These are phyloP conservation scores for Geum urbanum DNA, from an alignment of 306 rosid genomes.

Conservation along the genomic window DNA sequence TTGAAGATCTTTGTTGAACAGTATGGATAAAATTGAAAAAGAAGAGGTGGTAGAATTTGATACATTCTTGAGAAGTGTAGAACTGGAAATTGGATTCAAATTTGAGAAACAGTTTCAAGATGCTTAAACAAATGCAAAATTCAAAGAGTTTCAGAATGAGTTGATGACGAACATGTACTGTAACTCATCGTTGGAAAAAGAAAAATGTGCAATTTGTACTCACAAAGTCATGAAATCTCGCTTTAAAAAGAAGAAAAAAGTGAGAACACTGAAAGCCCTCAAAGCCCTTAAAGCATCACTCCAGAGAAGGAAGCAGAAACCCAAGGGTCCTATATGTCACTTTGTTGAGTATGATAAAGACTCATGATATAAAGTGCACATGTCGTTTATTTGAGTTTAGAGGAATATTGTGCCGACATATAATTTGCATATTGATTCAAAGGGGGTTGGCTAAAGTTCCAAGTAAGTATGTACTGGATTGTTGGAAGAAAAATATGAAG, in stretches of 20 bases:
- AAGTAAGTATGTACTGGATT: too few species aligned
- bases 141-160: not conserved
- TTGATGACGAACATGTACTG: not conserved
- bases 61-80: not conserved
- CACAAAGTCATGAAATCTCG: not conserved
- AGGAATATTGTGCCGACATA: not conserved
- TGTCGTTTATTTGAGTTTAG: not conserved
- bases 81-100: not conserved
- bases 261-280: too few species aligned
- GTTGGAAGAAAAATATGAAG: too few species aligned
- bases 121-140: not conserved
- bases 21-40: not conserved
- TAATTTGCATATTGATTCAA: too few species aligned
- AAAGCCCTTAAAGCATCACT: not conserved
- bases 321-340: not conserved
- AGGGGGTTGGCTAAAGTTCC: too few species aligned
- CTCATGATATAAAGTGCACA: not conserved
- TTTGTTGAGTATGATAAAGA: not conserved
- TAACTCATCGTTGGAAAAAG: not conserved
- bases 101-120: not conserved
- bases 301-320: not conserved
- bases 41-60: not conserved
- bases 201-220: not conserved
- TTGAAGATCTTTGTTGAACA: conserved; percentile 4
- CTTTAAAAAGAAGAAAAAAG: not conserved